Base-by-base conservation (phyloP, 805 yeast species). In the Peterozyma xylosa region DNA sequence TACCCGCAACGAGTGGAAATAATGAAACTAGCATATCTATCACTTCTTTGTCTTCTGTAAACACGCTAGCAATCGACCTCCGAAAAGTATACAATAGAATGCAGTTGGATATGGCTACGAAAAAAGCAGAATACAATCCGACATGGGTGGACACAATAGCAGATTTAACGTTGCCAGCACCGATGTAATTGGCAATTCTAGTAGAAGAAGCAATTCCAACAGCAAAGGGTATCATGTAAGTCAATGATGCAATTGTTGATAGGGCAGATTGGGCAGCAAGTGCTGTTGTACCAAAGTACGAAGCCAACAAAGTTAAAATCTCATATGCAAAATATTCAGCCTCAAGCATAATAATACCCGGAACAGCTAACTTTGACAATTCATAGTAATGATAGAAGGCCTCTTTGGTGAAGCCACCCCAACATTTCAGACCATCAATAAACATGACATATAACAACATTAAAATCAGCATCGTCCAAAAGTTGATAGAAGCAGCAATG, bases 401-500 rank as follows among this genome's bases (percentile, higher is more conserved):
- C 16, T 54, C 54, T 9, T 51, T 33, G 0, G 73, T 50, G 30
- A 76, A 67, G 0, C 91, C 91, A 48, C 66, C 73, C 91, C 91
- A 84, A 53, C 91, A 85, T 52, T 75, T 72, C 29, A 59, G 61
- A 1, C 90, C 91, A 52, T 83, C 86, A 34, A 82, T 59, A 47
- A 66, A 73, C 0, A 67, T 41, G 2, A 78, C 80, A 55, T 86
- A 86, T 2, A 67, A 47, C 27, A 80, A 57, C 48, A 85, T 55
- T 35, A 78, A 62, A 15, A 69, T 40, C 35, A 82, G 76, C 87
- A 84, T 81, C 42, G 79, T 54, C 80, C 87, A 83, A 56, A 82
- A 79, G 36, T 85, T 80, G 21, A 80, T 68, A 3, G 78, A 83
- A 5, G 85, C 83, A 5, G 89, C 78, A 21, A 82, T 68, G 17